Percentiles rank a stretch among this genome's conserved stretches.
Conservation (phyloP, 164 flowering plant species). For the Taxillus chinensis region DNA sequence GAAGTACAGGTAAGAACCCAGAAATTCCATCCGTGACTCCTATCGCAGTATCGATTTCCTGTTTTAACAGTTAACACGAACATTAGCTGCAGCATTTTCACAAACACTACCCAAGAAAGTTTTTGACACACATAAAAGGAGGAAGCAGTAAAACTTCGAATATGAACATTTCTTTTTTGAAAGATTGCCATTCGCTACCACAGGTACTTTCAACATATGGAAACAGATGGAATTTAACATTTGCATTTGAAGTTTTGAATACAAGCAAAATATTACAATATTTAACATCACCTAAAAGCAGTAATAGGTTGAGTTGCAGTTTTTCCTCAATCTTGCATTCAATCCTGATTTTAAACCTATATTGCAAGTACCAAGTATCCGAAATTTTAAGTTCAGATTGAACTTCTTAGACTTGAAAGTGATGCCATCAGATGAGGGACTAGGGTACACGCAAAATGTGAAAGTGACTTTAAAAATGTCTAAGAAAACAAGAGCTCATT, state of each 20-base stretch:
- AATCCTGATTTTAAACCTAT: too few species aligned
- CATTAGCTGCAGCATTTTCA: constrained; percentile 1
- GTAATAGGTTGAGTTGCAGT: too few species aligned
- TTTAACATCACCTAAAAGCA: neutral
- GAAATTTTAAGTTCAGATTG: too few species aligned
- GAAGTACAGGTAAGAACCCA: constrained; percentile 46
- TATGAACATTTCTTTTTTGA: neutral
- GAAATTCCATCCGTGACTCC: constrained; percentile 34
- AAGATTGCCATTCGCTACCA: neutral
- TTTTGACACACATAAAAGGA: neutral
- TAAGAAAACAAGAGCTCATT: too few species aligned
- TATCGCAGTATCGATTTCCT: constrained; percentile 41
- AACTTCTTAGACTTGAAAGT: too few species aligned
- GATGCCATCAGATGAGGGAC: too few species aligned
- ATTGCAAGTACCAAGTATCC: too few species aligned
- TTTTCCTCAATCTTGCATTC: too few species aligned
- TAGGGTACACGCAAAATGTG: too few species aligned
- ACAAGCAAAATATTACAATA: neutral
- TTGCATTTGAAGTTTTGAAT: neutral
- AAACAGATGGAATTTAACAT: neutral
- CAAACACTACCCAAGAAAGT: neutral
- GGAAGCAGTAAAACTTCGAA: neutral
- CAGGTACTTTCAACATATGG: neutral
- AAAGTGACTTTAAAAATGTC: too few species aligned
- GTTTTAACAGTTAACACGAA: constrained; percentile 7